These are phyloP conservation scores for Pyrenophora tritici-repentis DNA, from an alignment of 2,329 filamentous ascomycete species.

Conservation along the genomic window DNA sequence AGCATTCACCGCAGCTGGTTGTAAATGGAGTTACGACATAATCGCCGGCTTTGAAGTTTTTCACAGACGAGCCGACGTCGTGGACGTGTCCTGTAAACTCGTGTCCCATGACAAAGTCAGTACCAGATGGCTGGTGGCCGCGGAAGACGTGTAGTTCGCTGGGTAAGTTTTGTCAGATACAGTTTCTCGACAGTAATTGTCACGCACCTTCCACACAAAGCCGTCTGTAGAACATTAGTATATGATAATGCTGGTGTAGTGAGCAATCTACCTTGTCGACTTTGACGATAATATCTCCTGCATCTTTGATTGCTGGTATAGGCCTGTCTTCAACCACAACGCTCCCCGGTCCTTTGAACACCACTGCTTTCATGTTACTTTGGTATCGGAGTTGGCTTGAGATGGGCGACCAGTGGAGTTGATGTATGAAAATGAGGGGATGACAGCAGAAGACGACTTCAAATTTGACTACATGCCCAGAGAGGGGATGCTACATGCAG, in stretches of 20 bases:
- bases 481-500: not conserved
- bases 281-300: constrained; percentile 79
- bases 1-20: constrained; percentile 65
- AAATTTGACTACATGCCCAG: not conserved
- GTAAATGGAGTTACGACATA: constrained; percentile 85
- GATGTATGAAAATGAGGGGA: not conserved
- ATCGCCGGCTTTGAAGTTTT: constrained; percentile 73
- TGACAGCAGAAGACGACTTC: not conserved
- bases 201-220: constrained; percentile 80
- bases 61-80: constrained; percentile 69
- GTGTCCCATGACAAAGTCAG: constrained; percentile 75
- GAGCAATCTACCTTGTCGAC: constrained; percentile 62
- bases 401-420: not conserved
- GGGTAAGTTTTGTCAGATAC: constrained; percentile 13
- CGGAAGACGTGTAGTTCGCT: constrained; percentile 88
- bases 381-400: constrained; percentile 23
- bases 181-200: not conserved
- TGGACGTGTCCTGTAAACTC: constrained; percentile 82
- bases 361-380: constrained; percentile 77
- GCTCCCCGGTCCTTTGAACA: constrained; percentile 79
- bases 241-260: not conserved
- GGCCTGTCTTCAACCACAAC: constrained; percentile 79
- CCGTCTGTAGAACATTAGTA: constrained; percentile 56
- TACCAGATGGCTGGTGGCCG: constrained; percentile 72
- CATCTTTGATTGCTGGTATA: constrained; percentile 72